These are phyloP conservation scores for Aegilops longissima DNA, from an alignment of 176 grass and related monocot genomes.

Conservation along the genomic window DNA sequence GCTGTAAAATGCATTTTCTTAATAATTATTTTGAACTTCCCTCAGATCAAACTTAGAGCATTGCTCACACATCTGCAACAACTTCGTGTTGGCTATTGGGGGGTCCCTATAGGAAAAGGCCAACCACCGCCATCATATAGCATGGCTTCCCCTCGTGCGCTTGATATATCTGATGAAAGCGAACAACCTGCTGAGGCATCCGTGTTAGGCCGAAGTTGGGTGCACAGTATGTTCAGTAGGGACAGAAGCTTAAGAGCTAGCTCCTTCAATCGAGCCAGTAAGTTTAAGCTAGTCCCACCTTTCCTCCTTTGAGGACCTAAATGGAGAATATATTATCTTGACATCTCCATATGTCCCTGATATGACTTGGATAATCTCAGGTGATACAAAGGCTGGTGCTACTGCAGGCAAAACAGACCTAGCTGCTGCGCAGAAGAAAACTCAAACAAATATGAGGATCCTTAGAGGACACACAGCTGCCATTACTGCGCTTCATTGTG, in stretches of 20 bases:
- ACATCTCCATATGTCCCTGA: slow-evolving; percentile 27
- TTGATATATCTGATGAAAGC: slow-evolving; percentile 81
- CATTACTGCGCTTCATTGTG: slow-evolving; percentile 95
- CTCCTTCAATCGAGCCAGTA: slow-evolving; percentile 80
- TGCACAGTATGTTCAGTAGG: slow-evolving; percentile 99
- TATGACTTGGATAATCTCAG: slow-evolving; percentile 37
- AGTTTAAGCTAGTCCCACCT: slow-evolving; percentile 30
- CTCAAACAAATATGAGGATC: slow-evolving; percentile 90
- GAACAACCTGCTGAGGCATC: slow-evolving; percentile 93
- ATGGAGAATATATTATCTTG: slow-evolving; percentile 8
- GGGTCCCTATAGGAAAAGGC: slow-evolving; percentile 60
- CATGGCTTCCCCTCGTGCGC: slow-evolving; percentile 78
- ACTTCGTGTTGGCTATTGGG: slow-evolving; percentile 94
- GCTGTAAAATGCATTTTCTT: slow-evolving; percentile 18
- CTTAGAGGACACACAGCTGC: slow-evolving; percentile 97
- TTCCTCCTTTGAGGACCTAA: not conserved
- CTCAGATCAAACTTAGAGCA: slow-evolving; percentile 94
- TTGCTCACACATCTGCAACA: slow-evolving; percentile 94
- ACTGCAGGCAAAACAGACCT: slow-evolving; percentile 59
- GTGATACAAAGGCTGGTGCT: slow-evolving; percentile 62
- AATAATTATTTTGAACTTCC: slow-evolving; percentile 26
- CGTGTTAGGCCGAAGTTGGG: slow-evolving; percentile 91
- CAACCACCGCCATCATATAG: slow-evolving; percentile 51
- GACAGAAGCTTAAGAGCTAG: slow-evolving; percentile 86
- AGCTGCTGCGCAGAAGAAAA: slow-evolving; percentile 73